A percentile compares a stretch with the other conserved stretches of the same genome.
phyloP scores from a whole-genome alignment of 345 rosid species.

The Eucalyptus camaldulensis region DNA sequence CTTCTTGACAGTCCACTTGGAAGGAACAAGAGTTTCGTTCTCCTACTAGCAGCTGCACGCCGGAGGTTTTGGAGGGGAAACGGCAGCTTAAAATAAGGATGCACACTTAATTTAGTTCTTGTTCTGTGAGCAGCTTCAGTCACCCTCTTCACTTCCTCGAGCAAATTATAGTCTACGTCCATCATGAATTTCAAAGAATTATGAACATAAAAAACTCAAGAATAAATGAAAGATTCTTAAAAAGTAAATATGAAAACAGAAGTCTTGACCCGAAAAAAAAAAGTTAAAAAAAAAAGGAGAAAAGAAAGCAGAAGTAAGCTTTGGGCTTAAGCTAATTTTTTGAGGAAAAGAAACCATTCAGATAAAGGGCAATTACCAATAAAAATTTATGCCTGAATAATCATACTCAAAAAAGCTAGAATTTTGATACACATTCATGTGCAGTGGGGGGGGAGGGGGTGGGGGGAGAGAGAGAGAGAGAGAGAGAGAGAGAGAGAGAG shows the following conservation, averaged over 20 bases:
- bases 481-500: not conserved
- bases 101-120: conserved; percentile 29
- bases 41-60: conserved; percentile 45
- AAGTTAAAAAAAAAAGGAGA: not conserved
- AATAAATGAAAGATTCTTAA: not conserved
- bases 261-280: not conserved
- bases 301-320: not conserved
- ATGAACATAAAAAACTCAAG: not conserved
- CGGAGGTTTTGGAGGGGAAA: conserved; percentile 18
- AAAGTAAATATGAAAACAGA: not conserved
- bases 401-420: not conserved
- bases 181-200: not conserved
- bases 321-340: not conserved
- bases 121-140: conserved; percentile 62
- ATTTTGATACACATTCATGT: not conserved
- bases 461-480: not conserved
- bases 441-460: not conserved
- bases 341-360: not conserved
- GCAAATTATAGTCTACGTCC: conserved; percentile 56
- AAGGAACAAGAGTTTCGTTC: conserved; percentile 46
- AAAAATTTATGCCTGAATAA: not conserved
- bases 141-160: conserved; percentile 74
- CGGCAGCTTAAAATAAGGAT: conserved; percentile 18
- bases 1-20: conserved; percentile 73
- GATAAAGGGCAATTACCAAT: not conserved